These are phyloP conservation scores for Fereydounia khargensis DNA, from an alignment of 1,284 basidiomycete species.

Conservation along the genomic window DNA sequence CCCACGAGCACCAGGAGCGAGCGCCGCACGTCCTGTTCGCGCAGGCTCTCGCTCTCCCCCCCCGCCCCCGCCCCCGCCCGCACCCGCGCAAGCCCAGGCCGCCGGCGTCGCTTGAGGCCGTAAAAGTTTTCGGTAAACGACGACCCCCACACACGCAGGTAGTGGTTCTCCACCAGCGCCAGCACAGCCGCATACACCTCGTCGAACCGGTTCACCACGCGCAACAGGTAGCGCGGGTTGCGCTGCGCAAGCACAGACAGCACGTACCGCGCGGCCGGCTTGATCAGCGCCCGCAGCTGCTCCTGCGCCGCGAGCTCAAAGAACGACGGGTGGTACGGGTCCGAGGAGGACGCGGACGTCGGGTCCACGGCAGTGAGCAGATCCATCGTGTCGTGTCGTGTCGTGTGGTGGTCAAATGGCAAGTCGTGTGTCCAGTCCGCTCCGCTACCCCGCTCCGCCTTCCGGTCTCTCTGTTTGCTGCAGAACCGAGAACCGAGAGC, in stretches of 20 bases:
- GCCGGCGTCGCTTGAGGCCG: conserved; percentile 74
- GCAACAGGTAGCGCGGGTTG: conserved; percentile 87
- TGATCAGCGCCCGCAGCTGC: conserved; percentile 84
- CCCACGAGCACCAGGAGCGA: conserved; percentile 65
- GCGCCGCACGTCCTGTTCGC: conserved; percentile 20
- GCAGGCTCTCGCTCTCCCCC: neutral
- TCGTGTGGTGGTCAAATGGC: too few species aligned
- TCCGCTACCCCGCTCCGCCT: too few species aligned
- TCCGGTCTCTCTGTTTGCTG: neutral
- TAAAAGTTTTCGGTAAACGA: conserved; percentile 93
- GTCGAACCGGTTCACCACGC: conserved; percentile 90
- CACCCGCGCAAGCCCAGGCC: conserved; percentile 61
- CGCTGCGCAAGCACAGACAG: conserved; percentile 87
- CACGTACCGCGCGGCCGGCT: conserved; percentile 93
- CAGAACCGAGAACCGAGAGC: too few species aligned
- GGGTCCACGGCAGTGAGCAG: conserved; percentile 41
- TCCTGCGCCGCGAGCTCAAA: conserved; percentile 96
- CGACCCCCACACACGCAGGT: conserved; percentile 74
- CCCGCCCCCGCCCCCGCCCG: conserved; percentile 9
- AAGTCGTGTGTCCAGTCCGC: too few species aligned
- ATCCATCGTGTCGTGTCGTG: conserved; percentile 21
- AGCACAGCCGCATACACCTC: conserved; percentile 89
- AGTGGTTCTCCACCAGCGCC: conserved; percentile 84
- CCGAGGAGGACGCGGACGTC: conserved; percentile 29
- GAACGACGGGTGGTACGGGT: conserved; percentile 73